phyloP scores from a whole-genome alignment of 2,329 filamentous ascomycete species.

The Talaromyces islandicus region DNA sequence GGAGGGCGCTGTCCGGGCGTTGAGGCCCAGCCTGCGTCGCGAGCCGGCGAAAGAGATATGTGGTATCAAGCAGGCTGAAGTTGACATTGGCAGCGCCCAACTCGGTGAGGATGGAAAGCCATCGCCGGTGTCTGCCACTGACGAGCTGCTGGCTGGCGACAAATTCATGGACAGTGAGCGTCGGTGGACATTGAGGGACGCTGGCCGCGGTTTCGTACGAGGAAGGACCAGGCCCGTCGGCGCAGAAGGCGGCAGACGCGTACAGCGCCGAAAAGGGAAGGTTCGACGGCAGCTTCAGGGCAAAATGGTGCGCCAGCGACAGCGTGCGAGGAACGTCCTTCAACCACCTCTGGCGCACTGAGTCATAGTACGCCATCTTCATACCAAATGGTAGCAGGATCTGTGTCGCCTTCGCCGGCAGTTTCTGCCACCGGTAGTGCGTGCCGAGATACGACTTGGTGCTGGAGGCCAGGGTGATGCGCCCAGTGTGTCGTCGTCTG shows the following conservation, averaged over 20 bases:
- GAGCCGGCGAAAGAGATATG: slow-evolving; percentile 47
- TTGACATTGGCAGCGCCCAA: slow-evolving; percentile 53
- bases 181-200: slow-evolving; percentile 41
- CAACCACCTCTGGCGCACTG: neutral
- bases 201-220: slow-evolving; percentile 46
- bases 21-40: slow-evolving; percentile 51
- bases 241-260: slow-evolving; percentile 16
- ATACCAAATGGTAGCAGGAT: slow-evolving; percentile 1
- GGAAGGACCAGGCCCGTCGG: slow-evolving; percentile 36
- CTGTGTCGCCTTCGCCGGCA: slow-evolving; percentile 35
- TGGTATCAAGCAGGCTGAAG: slow-evolving; percentile 50
- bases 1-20: slow-evolving; percentile 25
- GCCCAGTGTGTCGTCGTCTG: slow-evolving; percentile 12
- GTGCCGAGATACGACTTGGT: slow-evolving; percentile 44
- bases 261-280: slow-evolving; percentile 32
- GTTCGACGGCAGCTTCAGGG: slow-evolving; percentile 28
- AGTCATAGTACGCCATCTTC: slow-evolving; percentile 1
- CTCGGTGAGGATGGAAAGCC: slow-evolving; percentile 46
- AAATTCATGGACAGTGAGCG: slow-evolving; percentile 46
- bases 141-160: slow-evolving; percentile 42
- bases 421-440: slow-evolving; percentile 40
- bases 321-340: slow-evolving; percentile 42
- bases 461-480: slow-evolving; percentile 39
- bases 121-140: slow-evolving; percentile 39
- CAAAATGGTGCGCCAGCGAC: slow-evolving; percentile 44